phyloP scores from a whole-genome alignment of 2,329 filamentous ascomycete species.

The Aureobasidium leucospermi region DNA sequence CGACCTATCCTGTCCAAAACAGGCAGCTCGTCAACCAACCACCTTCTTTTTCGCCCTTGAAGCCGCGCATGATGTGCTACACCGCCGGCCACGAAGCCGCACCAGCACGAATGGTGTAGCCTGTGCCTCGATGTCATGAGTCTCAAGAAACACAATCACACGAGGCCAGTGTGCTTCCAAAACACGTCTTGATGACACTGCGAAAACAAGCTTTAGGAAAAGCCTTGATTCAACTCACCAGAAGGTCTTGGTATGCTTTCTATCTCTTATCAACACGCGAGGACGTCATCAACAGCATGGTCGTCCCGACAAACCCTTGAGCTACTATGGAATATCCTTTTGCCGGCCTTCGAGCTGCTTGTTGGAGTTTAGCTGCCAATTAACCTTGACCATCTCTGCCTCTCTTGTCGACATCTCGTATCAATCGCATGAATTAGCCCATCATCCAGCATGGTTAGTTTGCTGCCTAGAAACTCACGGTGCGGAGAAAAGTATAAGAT shows the following conservation, averaged over 20 bases:
- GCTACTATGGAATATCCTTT: background rate
- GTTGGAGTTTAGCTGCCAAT: constrained; percentile 11
- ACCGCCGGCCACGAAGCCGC: background rate
- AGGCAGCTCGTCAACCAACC: constrained; percentile 6
- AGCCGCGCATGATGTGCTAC: background rate
- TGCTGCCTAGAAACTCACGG: background rate
- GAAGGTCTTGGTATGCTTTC: background rate
- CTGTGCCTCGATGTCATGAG: background rate
- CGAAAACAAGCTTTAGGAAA: background rate
- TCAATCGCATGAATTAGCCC: background rate
- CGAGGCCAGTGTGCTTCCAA: background rate
- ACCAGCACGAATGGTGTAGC: background rate
- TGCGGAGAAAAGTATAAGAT: constrained; percentile 9
- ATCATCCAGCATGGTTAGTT: background rate
- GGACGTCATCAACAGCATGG: background rate
- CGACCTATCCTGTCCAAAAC: background rate
- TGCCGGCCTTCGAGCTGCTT: constrained; percentile 7
- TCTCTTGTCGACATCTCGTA: background rate
- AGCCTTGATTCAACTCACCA: background rate
- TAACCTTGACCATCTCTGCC: background rate
- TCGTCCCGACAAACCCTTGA: background rate
- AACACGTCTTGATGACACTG: background rate
- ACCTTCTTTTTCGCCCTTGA: background rate
- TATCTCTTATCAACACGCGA: constrained; percentile 1
- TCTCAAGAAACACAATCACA: background rate